Percentiles rank a stretch among this genome's conserved stretches.
Conservation (phyloP, 257 asterid species). For the Solanum commersonii region DNA sequence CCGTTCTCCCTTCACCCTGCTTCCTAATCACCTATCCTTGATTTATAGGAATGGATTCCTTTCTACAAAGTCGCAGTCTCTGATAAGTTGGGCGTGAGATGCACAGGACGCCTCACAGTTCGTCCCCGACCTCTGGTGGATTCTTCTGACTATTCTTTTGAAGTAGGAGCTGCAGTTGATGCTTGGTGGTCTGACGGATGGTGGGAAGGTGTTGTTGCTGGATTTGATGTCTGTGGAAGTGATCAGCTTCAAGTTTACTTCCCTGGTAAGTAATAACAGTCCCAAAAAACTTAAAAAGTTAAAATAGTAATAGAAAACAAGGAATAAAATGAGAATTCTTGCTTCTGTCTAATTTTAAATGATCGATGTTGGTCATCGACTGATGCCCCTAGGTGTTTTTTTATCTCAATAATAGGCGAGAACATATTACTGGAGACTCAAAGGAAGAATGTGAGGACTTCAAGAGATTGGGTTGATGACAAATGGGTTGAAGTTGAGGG, state of each 20-base stretch:
- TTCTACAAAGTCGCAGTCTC: background rate
- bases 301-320: too few relatives aligned
- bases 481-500: conserved; percentile 35
- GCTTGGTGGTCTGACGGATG: background rate
- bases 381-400: background rate
- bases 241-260: background rate
- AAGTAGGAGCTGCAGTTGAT: background rate
- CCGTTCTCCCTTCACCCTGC: background rate
- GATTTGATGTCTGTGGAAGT: background rate
- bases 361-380: background rate
- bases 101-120: background rate
- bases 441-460: conserved; percentile 28
- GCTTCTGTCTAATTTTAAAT: background rate
- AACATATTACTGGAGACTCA: conserved; percentile 19
- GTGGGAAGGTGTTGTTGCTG: background rate
- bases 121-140: background rate
- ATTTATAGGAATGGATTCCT: background rate
- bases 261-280: background rate
- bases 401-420: conserved; percentile 21
- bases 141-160: background rate
- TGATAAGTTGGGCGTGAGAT: background rate
- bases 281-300: background rate
- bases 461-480: conserved; percentile 47
- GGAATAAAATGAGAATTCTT: too few relatives aligned
- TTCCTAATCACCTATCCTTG: background rate